Conservation (phyloP, 768 basidiomycete genomes). For the Rubroboletus satanas region DNA sequence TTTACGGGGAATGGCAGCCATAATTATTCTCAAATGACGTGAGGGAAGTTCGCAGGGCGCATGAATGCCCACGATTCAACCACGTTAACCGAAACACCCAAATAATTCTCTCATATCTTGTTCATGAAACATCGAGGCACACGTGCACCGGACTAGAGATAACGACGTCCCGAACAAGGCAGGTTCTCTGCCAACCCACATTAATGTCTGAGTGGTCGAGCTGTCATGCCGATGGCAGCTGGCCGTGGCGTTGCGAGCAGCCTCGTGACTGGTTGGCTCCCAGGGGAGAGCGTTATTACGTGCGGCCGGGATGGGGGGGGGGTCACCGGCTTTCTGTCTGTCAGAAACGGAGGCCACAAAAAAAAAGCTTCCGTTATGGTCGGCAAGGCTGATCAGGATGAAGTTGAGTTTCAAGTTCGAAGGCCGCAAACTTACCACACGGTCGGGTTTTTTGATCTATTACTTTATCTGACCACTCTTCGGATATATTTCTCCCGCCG, state of each 20-base stretch:
- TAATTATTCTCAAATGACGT: conserved; percentile 19
- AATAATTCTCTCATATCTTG: conserved; percentile 2
- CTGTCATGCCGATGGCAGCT: neutral
- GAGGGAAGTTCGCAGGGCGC: conserved; percentile 18
- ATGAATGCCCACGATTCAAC: conserved; percentile 3
- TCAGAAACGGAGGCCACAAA: conserved; percentile 23
- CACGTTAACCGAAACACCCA: conserved; percentile 20
- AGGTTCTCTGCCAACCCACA: neutral
- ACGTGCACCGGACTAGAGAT: conserved; percentile 13
- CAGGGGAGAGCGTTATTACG: conserved; percentile 22
- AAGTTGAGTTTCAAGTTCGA: conserved; percentile 33
- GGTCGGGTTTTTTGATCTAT: conserved; percentile 24
- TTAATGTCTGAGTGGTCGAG: neutral
- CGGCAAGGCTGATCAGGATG: conserved; percentile 29
- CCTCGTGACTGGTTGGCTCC: neutral
- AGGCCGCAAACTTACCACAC: conserved; percentile 28
- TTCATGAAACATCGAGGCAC: conserved; percentile 6
- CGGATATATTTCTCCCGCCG: conserved; percentile 30
- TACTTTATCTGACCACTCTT: conserved; percentile 29
- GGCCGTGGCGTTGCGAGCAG: conserved; percentile 1
- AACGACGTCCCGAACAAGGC: conserved; percentile 14
- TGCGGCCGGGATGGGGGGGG: conserved; percentile 2
- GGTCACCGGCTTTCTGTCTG: conserved; percentile 15
- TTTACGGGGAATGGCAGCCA: conserved; percentile 12
- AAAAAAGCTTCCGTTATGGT: conserved; percentile 27